phyloP scores from a whole-genome alignment of 768 basidiomycete species.

The Leucosporidium scottii region DNA sequence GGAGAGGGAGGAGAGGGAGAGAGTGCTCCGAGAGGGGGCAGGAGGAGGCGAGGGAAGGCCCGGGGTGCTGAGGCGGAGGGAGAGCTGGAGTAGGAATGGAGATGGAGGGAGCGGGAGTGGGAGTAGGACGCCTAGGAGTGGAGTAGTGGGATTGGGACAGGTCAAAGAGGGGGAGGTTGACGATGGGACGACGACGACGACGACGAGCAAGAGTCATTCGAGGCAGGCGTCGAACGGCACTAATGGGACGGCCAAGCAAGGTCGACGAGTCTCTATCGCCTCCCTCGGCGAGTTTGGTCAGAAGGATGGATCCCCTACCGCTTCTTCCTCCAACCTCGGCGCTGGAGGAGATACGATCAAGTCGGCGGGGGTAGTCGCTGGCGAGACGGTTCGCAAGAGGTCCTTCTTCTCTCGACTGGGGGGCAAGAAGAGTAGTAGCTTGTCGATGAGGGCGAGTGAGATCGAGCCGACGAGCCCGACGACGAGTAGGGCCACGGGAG shows the following conservation, averaged over 20 bases:
- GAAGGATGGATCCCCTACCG: too few species aligned
- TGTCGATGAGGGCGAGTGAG: too few species aligned
- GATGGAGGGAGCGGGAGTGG: not conserved
- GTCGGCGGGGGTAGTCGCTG: not conserved
- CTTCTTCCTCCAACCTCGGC: too few species aligned
- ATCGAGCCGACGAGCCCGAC: too few species aligned
- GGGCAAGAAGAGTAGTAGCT: not conserved
- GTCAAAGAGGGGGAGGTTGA: conserved; percentile 13
- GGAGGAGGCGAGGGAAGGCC: not conserved
- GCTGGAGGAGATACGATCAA: too few species aligned
- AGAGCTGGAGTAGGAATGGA: conserved; percentile 2
- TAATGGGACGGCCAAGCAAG: not conserved
- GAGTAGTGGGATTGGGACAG: not conserved
- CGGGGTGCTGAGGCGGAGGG: conserved; percentile 1
- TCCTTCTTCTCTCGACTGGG: not conserved
- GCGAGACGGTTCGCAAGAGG: conserved; percentile 3
- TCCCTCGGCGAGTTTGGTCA: too few species aligned
- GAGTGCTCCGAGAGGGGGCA: not conserved
- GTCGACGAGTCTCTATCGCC: too few species aligned
- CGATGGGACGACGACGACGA: not conserved
- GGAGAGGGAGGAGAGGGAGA: conserved; percentile 14
- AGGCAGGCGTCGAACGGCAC: not conserved
- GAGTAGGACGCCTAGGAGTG: not conserved
- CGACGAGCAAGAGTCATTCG: not conserved
- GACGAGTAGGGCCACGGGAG: not conserved